Conservation (phyloP, 192 early-diverging fungal genomes). For the Backusella luteola region DNA sequence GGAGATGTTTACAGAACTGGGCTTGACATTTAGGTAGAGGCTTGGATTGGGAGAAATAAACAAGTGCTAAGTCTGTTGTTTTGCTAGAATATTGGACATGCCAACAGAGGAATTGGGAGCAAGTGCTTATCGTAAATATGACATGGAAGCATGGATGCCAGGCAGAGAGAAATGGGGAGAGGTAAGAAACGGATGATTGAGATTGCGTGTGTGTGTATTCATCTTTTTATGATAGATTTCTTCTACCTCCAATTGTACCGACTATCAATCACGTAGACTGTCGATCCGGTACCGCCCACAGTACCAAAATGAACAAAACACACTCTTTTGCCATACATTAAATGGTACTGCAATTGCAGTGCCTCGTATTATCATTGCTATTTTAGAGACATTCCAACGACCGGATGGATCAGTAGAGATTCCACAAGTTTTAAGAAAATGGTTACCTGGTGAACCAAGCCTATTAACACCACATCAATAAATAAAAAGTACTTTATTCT, state of each 20-base stretch:
- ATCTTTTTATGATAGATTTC: constrained; percentile 56
- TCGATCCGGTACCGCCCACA: constrained; percentile 62
- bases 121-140: constrained; percentile 85
- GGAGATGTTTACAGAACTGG: constrained; percentile 73
- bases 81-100: constrained; percentile 78
- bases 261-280: constrained; percentile 88
- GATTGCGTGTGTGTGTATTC: too few relatives aligned
- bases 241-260: constrained; percentile 89
- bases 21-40: constrained; percentile 64
- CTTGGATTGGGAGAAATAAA: not conserved
- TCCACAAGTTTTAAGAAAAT: constrained; percentile 68
- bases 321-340: constrained; percentile 82
- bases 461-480: not conserved
- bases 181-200: constrained; percentile 26
- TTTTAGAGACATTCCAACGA: constrained; percentile 81
- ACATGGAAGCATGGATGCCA: constrained; percentile 97
- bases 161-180: constrained; percentile 78
- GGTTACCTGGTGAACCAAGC: constrained; percentile 42
- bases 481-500: too few relatives aligned
- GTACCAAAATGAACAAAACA: constrained; percentile 20
- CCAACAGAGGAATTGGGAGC: constrained; percentile 88
- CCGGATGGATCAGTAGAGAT: constrained; percentile 69
- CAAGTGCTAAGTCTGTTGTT: not conserved
- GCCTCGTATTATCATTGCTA: constrained; percentile 83
- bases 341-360: constrained; percentile 92